Conservation (phyloP, 1,139 yeast species). For the Hemisphaericaspora subhashii region DNA sequence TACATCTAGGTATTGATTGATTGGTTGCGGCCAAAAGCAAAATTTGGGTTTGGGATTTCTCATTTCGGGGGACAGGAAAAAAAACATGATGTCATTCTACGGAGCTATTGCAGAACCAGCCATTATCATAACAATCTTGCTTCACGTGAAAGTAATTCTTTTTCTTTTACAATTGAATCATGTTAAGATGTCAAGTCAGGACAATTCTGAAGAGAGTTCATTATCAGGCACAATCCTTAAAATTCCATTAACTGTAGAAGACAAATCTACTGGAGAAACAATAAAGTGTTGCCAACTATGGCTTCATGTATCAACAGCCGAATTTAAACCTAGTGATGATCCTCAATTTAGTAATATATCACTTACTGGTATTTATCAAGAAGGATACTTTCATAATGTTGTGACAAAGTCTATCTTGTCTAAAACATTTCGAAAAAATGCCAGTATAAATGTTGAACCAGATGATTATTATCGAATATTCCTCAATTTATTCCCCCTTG, state of each 20-base stretch:
- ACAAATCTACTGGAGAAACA: conserved; percentile 7
- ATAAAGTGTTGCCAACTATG: conserved; percentile 12
- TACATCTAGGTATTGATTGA: too few relatives aligned
- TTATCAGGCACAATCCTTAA: conserved; percentile 13
- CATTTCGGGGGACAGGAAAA: too few relatives aligned
- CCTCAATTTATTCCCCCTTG: conserved; percentile 15
- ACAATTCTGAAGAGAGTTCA: conserved; percentile 4
- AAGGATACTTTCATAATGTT: conserved; percentile 14
- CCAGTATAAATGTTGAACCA: conserved; percentile 10
- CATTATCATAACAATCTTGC: too few relatives aligned
- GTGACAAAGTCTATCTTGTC: conserved; percentile 8
- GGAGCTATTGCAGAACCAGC: too few relatives aligned
- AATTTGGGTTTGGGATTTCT: too few relatives aligned
- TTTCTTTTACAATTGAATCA: not conserved
- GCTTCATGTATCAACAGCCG: conserved; percentile 14
- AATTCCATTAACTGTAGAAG: conserved; percentile 13
- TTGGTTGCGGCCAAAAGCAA: too few relatives aligned
- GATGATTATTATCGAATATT: conserved; percentile 11
- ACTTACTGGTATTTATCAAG: conserved; percentile 13
- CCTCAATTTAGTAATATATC: conserved; percentile 15
- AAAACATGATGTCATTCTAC: too few relatives aligned
- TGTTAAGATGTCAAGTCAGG: not conserved
- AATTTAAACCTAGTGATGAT: conserved; percentile 12
- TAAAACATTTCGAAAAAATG: conserved; percentile 10
- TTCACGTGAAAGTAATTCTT: too few relatives aligned